A percentile compares a stretch with the other conserved stretches of the same genome.
phyloP scores from a whole-genome alignment of 345 rosid genomes.

The Ceriops zippeliana region DNA sequence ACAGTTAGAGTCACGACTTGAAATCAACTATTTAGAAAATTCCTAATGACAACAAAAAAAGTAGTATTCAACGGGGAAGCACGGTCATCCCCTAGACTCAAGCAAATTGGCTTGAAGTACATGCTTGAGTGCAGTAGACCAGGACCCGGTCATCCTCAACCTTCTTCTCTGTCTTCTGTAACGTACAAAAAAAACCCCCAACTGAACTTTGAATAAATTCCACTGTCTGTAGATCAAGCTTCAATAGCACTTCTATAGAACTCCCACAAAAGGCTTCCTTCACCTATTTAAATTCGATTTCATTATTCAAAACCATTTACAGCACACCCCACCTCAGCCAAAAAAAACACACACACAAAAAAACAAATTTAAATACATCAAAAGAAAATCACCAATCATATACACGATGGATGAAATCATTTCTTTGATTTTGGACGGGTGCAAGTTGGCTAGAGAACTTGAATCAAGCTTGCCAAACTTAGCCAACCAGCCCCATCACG shows the following conservation, averaged over 20 bases:
- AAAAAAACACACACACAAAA: too few relatives aligned
- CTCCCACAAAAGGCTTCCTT: not conserved
- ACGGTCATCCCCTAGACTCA: conserved; percentile 25
- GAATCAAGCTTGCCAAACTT: conserved; percentile 38
- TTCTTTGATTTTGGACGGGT: conserved; percentile 43
- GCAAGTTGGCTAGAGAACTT: conserved; percentile 46
- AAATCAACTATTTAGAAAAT: not conserved
- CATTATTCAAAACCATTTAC: not conserved
- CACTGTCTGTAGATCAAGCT: too few relatives aligned
- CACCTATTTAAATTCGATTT: not conserved
- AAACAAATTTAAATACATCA: not conserved
- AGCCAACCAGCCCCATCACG: conserved; percentile 28
- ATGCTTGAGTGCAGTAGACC: not conserved
- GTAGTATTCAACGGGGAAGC: conserved; percentile 8
- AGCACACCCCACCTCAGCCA: not conserved
- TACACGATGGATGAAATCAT: conserved; percentile 37
- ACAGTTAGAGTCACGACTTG: not conserved
- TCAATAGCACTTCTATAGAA: too few relatives aligned
- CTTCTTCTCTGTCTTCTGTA: not conserved
- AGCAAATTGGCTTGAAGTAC: not conserved
- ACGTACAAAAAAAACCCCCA: not conserved
- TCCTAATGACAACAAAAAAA: conserved; percentile 10
- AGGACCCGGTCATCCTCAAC: not conserved
- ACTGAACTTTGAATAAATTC: too few relatives aligned
- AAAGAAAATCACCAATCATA: too few relatives aligned